Conservation (phyloP, 345 rosid species). For the Linum trigynum region DNA sequence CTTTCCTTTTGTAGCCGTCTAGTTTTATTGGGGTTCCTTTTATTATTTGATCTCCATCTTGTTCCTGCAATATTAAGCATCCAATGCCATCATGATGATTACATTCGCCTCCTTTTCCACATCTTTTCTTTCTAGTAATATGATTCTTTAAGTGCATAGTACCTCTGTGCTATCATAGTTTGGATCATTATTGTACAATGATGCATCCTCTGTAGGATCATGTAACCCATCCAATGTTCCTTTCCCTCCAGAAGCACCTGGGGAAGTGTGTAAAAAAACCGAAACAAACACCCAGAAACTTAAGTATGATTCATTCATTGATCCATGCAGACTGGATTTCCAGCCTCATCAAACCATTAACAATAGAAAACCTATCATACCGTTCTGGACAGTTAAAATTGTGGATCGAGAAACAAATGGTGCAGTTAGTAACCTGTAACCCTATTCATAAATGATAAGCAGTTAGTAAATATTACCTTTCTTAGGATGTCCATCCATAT, state of each 20-base stretch:
- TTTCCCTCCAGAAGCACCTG: constrained; percentile 53
- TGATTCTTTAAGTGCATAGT: background rate
- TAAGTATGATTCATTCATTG: background rate
- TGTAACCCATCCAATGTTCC: constrained; percentile 53
- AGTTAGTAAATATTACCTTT: constrained; percentile 29
- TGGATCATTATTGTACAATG: constrained; percentile 38
- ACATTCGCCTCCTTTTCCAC: background rate
- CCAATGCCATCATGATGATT: background rate
- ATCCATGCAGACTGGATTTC: background rate
- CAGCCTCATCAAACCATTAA: background rate
- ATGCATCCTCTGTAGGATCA: constrained; percentile 25
- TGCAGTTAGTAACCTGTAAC: background rate
- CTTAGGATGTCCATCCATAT: constrained; percentile 31
- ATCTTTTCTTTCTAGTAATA: too few relatives aligned
- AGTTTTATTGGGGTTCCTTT: constrained; percentile 28
- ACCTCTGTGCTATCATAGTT: constrained; percentile 56
- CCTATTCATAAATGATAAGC: too few relatives aligned
- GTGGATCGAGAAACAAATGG: background rate
- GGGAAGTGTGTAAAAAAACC: background rate
- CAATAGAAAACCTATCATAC: background rate
- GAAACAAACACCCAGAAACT: background rate
- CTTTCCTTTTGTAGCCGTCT: constrained; percentile 48
- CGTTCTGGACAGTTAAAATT: background rate
- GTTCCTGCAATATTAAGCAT: constrained; percentile 22
- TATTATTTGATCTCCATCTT: constrained; percentile 20